Base-by-base conservation (phyloP, 2,329 filamentous ascomycete genomes). In the Didymella segeticola region DNA sequence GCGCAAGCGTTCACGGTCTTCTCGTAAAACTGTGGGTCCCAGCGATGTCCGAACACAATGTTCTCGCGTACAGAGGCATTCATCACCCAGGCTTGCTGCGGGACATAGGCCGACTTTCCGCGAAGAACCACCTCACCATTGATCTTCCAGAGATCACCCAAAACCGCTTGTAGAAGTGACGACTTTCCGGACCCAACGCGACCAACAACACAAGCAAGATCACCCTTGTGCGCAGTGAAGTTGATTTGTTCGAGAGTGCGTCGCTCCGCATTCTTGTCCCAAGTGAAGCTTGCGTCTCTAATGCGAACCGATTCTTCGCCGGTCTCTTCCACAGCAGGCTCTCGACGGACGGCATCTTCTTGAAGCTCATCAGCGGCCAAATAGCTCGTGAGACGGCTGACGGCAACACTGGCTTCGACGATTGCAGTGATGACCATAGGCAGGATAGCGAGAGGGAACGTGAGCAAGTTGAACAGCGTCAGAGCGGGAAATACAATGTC, bases 401-500 rank as follows among this genome's bases (percentile, higher is more conserved):
- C 91, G 20, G 95, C 95, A 49, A 99, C 95, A n/a, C 86, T 90
- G 10, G 95, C 93, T 75, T 99, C 95, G 26, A 99, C 92, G 58
- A 99, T 91, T 6, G 93, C 89, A 0, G 93, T 96, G 63, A 99
- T 98, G 30, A 99, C 93, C 93, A 99, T 98, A 7, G 95, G 95
- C 25, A 99, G 80, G 30, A 99, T 88, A 2, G 95, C 89, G 47
- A 99, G 84, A 1, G 95, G 96, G 77, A 99, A 99, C 0, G 93
- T 96, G 39, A 99, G 84, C 23, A 99, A 82, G 71, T 99, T 99
- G 84, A 99, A 99, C 20, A 99, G 82, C 0, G 95, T 93, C 71
- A 90, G 74, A 6, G 93, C 93, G 7, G 95, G 95, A 77, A 99
- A 99, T 17, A 99, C 91, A 62, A 99, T 95, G 1, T 96, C 92